Conservation (phyloP, 306 rosid species). For the Hippophae rhamnoides region DNA sequence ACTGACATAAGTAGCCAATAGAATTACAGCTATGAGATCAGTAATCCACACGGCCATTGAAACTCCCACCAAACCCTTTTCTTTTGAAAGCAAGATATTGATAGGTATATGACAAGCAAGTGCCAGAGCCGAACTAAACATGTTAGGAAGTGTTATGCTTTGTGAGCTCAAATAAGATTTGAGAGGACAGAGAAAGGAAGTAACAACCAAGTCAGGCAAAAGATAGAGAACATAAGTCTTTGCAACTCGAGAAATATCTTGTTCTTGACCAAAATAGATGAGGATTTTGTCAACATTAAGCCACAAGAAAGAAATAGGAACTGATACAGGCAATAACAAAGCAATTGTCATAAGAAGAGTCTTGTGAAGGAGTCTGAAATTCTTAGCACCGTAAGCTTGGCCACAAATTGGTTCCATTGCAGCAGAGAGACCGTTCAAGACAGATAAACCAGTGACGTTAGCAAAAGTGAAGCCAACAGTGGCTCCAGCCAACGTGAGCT, state of each 20-base stretch:
- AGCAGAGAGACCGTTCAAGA: conserved; percentile 63
- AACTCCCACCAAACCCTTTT: conserved; percentile 64
- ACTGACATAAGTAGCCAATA: conserved; percentile 40
- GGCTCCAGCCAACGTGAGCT: conserved; percentile 69
- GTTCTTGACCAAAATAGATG: conserved; percentile 57
- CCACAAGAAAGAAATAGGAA: conserved; percentile 79
- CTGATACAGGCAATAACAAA: conserved; percentile 38
- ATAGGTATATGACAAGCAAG: conserved; percentile 62
- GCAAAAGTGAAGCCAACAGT: conserved; percentile 82
- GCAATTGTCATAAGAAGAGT: conserved; percentile 64
- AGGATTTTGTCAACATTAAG: conserved; percentile 64
- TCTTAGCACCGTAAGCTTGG: conserved; percentile 83
- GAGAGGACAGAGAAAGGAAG: conserved; percentile 64
- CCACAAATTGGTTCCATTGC: conserved; percentile 98
- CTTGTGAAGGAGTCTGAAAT: conserved; percentile 63
- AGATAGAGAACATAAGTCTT: conserved; percentile 43
- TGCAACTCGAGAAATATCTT: conserved; percentile 51
- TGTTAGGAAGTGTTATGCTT: conserved; percentile 58
- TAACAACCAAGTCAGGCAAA: conserved; percentile 58
- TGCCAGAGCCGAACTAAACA: conserved; percentile 57
- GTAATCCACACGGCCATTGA: conserved; percentile 76
- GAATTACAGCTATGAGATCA: conserved; percentile 50
- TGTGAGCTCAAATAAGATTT: conserved; percentile 74
- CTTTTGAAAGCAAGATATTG: conserved; percentile 48
- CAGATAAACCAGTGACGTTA: conserved; percentile 83